Percentiles rank a stretch among this genome's conserved stretches.
Conservation (phyloP, 139 green algal genomes). For the Volvox africanus region DNA sequence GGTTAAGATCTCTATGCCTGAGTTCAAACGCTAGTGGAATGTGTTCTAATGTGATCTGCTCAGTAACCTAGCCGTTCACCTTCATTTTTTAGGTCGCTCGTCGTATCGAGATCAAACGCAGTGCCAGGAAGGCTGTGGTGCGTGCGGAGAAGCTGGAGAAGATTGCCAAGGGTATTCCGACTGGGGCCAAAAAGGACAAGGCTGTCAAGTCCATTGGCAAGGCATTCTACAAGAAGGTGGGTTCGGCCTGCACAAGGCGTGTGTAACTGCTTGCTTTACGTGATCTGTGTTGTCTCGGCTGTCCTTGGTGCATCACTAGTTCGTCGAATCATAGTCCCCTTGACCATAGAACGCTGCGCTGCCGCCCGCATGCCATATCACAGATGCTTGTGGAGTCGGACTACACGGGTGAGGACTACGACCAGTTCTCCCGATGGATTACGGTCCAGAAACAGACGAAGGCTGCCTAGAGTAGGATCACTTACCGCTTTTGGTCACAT, state of each 20-base stretch:
- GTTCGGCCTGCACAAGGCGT: too few species aligned
- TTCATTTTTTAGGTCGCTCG: conserved; percentile 54
- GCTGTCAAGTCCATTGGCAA: conserved; percentile 66
- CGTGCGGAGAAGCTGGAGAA: conserved; percentile 76
- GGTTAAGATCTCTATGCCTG: too few species aligned
- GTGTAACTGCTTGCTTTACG: too few species aligned
- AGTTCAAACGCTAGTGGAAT: too few species aligned
- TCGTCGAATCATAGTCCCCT: too few species aligned
- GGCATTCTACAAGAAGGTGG: conserved; percentile 73
- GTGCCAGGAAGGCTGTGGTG: conserved; percentile 53
- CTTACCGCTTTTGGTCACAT: too few species aligned
- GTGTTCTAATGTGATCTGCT: too few species aligned
- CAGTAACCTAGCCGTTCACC: neutral
- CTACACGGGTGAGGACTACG: conserved; percentile 94
- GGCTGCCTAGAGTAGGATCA: neutral
- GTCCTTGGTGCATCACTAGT: too few species aligned
- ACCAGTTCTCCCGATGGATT: conserved; percentile 87
- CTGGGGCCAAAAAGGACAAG: conserved; percentile 69
- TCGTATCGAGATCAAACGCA: conserved; percentile 60
- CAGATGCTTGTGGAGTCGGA: conserved; percentile 85
- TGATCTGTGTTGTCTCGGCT: too few species aligned
- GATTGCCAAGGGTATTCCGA: conserved; percentile 67
- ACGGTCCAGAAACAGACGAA: conserved; percentile 42
- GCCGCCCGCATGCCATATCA: too few species aligned
- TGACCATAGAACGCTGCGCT: too few species aligned